phyloP scores from a whole-genome alignment of 192 early-diverging fungal genomes.

The Linnemannia elongata region DNA sequence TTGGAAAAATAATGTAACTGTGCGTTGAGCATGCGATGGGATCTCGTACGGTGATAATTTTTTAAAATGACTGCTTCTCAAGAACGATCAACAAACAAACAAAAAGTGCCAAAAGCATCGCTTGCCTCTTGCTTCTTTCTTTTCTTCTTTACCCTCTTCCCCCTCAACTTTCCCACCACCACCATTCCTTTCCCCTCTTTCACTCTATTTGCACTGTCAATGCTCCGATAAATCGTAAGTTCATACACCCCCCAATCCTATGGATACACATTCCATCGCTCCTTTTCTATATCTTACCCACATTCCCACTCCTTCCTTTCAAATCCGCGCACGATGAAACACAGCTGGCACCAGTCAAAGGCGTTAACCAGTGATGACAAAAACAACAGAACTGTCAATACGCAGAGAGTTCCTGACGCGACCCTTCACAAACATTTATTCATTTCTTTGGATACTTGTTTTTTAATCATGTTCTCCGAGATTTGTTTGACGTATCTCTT shows the following conservation, averaged over 20 bases:
- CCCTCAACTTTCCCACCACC: not conserved
- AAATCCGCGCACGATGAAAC: conserved; percentile 18
- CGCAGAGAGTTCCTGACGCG: conserved; percentile 20
- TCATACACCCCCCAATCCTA: not conserved
- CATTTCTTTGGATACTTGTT: not conserved
- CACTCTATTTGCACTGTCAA: not conserved
- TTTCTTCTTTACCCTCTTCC: conserved; percentile 3
- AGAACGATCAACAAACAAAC: not conserved
- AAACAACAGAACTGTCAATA: conserved; percentile 23
- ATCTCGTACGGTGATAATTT: not conserved
- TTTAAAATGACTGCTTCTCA: not conserved
- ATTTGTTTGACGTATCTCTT: not conserved
- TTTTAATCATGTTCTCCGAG: not conserved
- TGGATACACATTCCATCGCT: not conserved
- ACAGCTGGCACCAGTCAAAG: conserved; percentile 24
- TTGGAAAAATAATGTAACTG: not conserved
- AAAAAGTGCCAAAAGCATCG: not conserved
- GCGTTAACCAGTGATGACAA: conserved; percentile 23
- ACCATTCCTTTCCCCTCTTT: not conserved
- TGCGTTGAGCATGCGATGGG: not conserved
- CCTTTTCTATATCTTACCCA: not conserved
- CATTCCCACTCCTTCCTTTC: not conserved
- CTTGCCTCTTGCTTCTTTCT: not conserved
- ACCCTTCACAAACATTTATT: not conserved
- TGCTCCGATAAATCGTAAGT: conserved; percentile 1